phyloP scores from a whole-genome alignment of 2,329 filamentous ascomycete genomes.

The Verticillium nonalfalfae region DNA sequence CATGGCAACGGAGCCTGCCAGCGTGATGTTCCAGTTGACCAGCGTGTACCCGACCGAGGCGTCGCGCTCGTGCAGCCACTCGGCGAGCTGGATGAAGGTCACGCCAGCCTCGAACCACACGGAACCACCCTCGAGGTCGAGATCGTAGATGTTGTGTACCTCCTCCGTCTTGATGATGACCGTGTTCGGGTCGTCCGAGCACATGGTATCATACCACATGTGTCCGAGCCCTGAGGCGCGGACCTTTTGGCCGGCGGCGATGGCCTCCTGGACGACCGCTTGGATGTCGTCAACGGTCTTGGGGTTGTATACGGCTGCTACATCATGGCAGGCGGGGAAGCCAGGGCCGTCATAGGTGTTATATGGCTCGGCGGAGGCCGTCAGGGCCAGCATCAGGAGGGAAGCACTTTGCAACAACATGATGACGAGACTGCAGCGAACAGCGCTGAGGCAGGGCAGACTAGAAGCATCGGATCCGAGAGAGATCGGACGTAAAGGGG shows the following conservation, averaged over 20 bases:
- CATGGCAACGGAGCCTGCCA: constrained; percentile 45
- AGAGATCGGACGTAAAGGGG: not conserved
- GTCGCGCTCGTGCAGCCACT: constrained; percentile 37
- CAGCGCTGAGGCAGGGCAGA: not conserved
- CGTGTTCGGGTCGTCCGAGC: constrained; percentile 37
- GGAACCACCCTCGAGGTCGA: constrained; percentile 31
- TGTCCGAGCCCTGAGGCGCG: constrained; percentile 43
- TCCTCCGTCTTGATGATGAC: constrained; percentile 40
- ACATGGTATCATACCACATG: constrained; percentile 50
- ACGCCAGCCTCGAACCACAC: constrained; percentile 45
- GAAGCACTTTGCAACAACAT: constrained; percentile 1
- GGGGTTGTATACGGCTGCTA: constrained; percentile 36
- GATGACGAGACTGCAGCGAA: not conserved
- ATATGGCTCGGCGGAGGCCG: constrained; percentile 24
- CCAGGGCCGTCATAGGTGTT: constrained; percentile 45
- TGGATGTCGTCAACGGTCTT: constrained; percentile 36
- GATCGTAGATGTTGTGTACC: constrained; percentile 36
- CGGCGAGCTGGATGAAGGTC: constrained; percentile 43
- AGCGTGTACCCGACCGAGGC: constrained; percentile 43
- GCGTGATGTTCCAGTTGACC: constrained; percentile 48
- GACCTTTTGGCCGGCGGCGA: constrained; percentile 29
- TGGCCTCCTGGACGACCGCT: constrained; percentile 31
- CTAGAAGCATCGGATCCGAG: not conserved
- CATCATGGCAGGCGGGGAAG: constrained; percentile 39
- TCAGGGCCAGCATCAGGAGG: constrained; percentile 13